Base-by-base conservation (phyloP, 306 rosid genomes). In the Acmispon strigosus region DNA sequence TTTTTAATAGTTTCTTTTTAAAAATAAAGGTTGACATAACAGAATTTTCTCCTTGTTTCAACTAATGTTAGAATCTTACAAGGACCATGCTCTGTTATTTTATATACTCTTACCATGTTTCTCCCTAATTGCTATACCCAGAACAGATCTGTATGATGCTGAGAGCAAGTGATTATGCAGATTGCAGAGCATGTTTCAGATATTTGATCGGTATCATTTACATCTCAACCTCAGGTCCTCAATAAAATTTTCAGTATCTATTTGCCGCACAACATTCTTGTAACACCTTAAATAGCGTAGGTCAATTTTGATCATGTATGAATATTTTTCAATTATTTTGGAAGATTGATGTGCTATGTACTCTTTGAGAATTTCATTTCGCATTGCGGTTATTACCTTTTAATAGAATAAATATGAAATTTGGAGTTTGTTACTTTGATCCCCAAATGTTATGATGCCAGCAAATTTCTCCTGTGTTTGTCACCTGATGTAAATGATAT, bases 121-220 rank as follows among this genome's bases (percentile, higher is more conserved):
- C 69, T 83, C 86, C 89, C 60, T 89, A 66, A 89, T 18, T 44
- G 71, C 63, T 18, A 29, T 70, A 18, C 29, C 19, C 87, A 89
- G 97, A 70, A 69, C 91, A 7, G 97, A 91, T 78, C 58, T 87
- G 14, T 87, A 89, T 75, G 90, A 91, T 62, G 16, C 45, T n/a
- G 96, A 87, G 87, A 92, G 96, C 88, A 89, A 87, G 83, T 89
- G 81, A 83, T 76, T 19, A 22, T 65, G 27, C 70, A 53, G 69
- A 55, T 17, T 65, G 27, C 70, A 53, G 69, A 55, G 76, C 73
- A 34, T 34, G 79, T 66, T 29, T 76, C 64, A 11, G 78, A 72
- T 6, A 11, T 54, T 42, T 56, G 58, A 48, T 68, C 27, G 51
- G 62, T 42, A 39, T 59, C 47, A 36, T 72, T 45, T 58, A 37